Evolutionary conservation across 768 basidiomycete genomes (phyloP), one percentile per base, ranked within the genome.

Genomic region (Lactifluus rugatus): DNA sequence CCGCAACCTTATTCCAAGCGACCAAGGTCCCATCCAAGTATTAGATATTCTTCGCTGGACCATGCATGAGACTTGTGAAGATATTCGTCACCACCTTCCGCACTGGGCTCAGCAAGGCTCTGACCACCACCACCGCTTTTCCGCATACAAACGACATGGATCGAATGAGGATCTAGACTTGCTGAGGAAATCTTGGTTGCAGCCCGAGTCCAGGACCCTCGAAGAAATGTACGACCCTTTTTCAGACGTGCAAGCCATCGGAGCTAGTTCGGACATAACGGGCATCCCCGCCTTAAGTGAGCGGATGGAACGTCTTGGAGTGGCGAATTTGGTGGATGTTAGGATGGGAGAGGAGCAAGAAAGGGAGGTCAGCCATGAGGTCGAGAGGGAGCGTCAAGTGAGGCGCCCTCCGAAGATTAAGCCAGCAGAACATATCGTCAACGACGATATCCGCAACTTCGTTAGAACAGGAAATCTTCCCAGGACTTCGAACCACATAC

Each of bases 41-140:
- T 17, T 49, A 10, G 56, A 57, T 28, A 26, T 57, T n/a, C n/a
- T n/a, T n/a, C n/a, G n/a, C n/a, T n/a, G n/a, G n/a, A n/a, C n/a
- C n/a, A n/a, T n/a, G n/a, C n/a, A n/a, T n/a, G n/a, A 57, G 48
- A 57, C 56, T 14, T 57, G 56, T 32, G 48, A 42, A 26, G 56
- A 57, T 26, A 57, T 57, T 16, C 1, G 28, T n/a, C 48, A 31
- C 21, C 39, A 44, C 11, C 39, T 57, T 31, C 56, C 56, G 17
- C 28, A 57, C 17, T 50, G 56, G 56, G 48, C 28, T 1, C 36
- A 42, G 32, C 56, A 57, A 26, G 56, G 56, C 28, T 10, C 51
- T n/a, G 48, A 49, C 28, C 49, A 57, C 31, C 14, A 42, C 11
- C 13, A 19, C 10, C 56, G 56, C 13, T 45, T 25, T 31, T 11